Conservation (phyloP, 345 rosid genomes). For the Trapa bicornis region DNA sequence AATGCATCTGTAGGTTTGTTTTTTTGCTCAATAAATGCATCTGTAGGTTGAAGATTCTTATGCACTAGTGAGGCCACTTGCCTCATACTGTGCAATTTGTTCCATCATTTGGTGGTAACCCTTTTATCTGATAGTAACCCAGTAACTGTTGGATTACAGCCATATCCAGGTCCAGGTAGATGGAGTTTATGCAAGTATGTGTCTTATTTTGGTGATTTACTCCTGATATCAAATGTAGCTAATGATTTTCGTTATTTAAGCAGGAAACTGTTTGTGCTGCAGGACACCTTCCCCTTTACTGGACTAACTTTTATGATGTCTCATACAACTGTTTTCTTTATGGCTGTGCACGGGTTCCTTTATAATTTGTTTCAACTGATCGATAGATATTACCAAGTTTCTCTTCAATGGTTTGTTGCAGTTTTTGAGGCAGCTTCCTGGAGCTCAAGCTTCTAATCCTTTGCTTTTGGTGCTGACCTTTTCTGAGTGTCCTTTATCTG, state of each 20-base stretch:
- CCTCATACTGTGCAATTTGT: not conserved
- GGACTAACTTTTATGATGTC: not conserved
- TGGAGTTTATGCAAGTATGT: not conserved
- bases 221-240: not conserved
- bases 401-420: constrained; percentile 2
- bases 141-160: not conserved
- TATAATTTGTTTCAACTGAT: not conserved
- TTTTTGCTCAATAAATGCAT: not conserved
- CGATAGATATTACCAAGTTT: not conserved
- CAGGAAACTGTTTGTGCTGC: not conserved
- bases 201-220: not conserved
- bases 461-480: not conserved
- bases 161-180: not conserved
- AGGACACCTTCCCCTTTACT: not conserved
- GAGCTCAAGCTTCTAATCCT: not conserved
- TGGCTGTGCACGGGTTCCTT: not conserved
- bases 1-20: too few relatives aligned
- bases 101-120: not conserved
- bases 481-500: not conserved
- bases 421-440: constrained; percentile 1
- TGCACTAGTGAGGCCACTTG: not conserved
- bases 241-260: not conserved
- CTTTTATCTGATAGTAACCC: not conserved
- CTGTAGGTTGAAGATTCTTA: not conserved
- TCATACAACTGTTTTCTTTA: not conserved